These are phyloP conservation scores for Moricandia moricandioides DNA, from an alignment of 345 rosid genomes.

Conservation along the genomic window DNA sequence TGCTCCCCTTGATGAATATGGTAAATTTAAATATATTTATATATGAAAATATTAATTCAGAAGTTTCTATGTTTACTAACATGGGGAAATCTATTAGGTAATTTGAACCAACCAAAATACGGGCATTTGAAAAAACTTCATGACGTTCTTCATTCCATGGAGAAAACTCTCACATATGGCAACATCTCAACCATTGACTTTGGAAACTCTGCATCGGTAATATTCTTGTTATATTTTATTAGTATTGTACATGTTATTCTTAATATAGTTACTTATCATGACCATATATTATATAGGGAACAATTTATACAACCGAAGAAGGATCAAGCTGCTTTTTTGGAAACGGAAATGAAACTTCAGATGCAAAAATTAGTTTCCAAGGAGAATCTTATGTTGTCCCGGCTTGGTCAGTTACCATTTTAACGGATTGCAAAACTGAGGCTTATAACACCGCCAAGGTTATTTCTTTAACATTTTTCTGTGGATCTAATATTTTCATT, in stretches of 20 bases:
- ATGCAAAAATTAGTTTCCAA: background rate
- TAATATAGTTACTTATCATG: background rate
- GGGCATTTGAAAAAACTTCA: conserved; percentile 76
- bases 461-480: background rate
- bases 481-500: background rate
- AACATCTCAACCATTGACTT: conserved; percentile 36
- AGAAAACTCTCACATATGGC: conserved; percentile 56
- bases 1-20: conserved; percentile 60
- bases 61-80: background rate
- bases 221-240: background rate
- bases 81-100: conserved; percentile 38
- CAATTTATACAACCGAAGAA: conserved; percentile 39
- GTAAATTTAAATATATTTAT: conserved; percentile 30
- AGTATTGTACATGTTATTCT: background rate
- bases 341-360: conserved; percentile 18
- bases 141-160: conserved; percentile 47
- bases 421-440: conserved; percentile 49
- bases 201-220: conserved; percentile 42
- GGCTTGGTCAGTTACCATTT: conserved; percentile 63
- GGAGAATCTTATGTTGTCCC: conserved; percentile 47
- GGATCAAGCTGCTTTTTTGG: conserved; percentile 55
- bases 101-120: conserved; percentile 66
- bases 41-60: background rate
- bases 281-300: conserved; percentile 40
- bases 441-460: conserved; percentile 21